Evolutionary conservation across 441 rosid genomes (phyloP).

Genomic region (Mallotus japonicus): DNA sequence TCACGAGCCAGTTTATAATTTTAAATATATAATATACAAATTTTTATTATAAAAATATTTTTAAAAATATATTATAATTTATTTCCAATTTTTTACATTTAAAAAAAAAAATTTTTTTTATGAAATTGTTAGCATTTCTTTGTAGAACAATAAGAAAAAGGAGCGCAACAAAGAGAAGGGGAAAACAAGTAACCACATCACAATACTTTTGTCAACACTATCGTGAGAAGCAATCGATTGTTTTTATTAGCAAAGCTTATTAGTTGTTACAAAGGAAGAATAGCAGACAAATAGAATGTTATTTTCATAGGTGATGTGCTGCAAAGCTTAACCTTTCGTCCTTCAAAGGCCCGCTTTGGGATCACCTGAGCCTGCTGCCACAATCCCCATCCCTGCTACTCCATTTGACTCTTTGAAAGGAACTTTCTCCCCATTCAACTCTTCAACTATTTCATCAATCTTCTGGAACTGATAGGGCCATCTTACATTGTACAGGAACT

Average conservation of each 20-base stretch:
- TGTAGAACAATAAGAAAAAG: background rate
- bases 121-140: too few relatives aligned
- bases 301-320: background rate
- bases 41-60: too few relatives aligned
- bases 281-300: background rate
- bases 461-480: slow-evolving; percentile 92
- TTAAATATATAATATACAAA: too few relatives aligned
- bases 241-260: too few relatives aligned
- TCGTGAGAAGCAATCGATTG: too few relatives aligned
- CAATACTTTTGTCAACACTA: background rate
- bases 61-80: too few relatives aligned
- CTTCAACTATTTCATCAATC: slow-evolving; percentile 75
- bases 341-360: slow-evolving; percentile 63
- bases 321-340: background rate
- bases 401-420: slow-evolving; percentile 17
- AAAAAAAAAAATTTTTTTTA: too few relatives aligned
- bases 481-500: slow-evolving; percentile 73
- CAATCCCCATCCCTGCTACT: slow-evolving; percentile 26
- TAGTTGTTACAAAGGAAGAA: background rate
- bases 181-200: background rate
- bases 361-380: slow-evolving; percentile 63
- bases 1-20: too few relatives aligned
- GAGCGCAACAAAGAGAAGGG: too few relatives aligned
- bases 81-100: too few relatives aligned
- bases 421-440: slow-evolving; percentile 50